phyloP scores from a whole-genome alignment of 192 early-diverging fungal species.

The Rhizophlyctis rosea region DNA sequence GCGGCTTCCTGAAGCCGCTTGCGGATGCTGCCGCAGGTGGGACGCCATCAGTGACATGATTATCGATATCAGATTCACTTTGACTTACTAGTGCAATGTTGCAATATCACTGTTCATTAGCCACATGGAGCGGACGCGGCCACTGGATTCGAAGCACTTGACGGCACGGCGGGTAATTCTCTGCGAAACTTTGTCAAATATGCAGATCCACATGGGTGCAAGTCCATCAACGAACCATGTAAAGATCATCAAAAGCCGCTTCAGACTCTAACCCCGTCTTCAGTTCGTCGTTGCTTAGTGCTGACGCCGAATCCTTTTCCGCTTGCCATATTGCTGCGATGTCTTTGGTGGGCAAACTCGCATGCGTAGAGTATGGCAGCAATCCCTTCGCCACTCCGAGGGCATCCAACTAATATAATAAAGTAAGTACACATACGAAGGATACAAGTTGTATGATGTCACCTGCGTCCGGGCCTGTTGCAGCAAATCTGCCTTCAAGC shows the following conservation, averaged over 20 bases:
- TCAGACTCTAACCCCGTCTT: constrained; percentile 51
- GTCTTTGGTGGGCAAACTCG: constrained; percentile 8
- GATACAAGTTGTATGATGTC: constrained; percentile 14
- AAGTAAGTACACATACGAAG: constrained; percentile 3
- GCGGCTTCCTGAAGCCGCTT: constrained; percentile 65
- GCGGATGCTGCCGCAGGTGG: constrained; percentile 40
- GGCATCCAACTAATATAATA: constrained; percentile 61
- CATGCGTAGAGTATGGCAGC: constrained; percentile 42
- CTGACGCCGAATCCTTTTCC: constrained; percentile 19
- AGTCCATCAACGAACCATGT: constrained; percentile 52
- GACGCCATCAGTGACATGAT: background rate
- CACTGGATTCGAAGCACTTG: constrained; percentile 66
- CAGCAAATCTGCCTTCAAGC: constrained; percentile 71
- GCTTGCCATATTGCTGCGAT: constrained; percentile 6
- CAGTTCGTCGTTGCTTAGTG: constrained; percentile 68
- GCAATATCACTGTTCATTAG: constrained; percentile 76
- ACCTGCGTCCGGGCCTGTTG: constrained; percentile 76
- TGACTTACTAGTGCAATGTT: constrained; percentile 67
- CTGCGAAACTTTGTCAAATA: constrained; percentile 28
- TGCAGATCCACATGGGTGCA: background rate
- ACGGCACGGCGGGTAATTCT: constrained; percentile 61
- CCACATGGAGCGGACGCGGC: constrained; percentile 55
- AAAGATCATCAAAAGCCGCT: constrained; percentile 70
- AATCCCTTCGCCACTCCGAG: constrained; percentile 60
- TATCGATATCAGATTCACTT: background rate